Evolutionary conservation across 2,329 filamentous ascomycete species (phyloP), one percentile per base, ranked within the genome.

Genomic region (Hypoxylon sp.): DNA sequence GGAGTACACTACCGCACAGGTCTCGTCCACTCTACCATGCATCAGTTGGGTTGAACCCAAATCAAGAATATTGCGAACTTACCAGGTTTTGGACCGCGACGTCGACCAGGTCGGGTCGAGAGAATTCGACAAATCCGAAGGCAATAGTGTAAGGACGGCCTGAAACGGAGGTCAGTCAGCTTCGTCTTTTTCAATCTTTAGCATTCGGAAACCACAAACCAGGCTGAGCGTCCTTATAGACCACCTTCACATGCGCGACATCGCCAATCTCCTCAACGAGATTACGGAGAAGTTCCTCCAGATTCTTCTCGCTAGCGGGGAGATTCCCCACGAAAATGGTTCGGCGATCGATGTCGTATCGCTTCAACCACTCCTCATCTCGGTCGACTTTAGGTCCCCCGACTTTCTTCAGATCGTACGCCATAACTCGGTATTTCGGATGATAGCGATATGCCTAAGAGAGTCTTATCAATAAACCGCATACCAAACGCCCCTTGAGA

Each of bases 61-160:
- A 45, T 2, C 36, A 43, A 11, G 19, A 23, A 11, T 17, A 32
- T 41, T 17, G n/a, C 14, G 30, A 36, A 76, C 80, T 78, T 75
- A 84, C 83, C 63, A 80, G 68, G 10, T 69, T 66, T 30, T 72
- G 69, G 11, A 82, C 76, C 0, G 81, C 80, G 21, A 75, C 61
- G 17, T 82, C 80, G 5, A 80, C 79, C 38, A 77, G 71, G 59
- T 82, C 77, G 3, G 78, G 76, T 2, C 77, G 76, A 2, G 64
- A 68, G 55, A 81, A 84, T 70, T 83, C 81, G 3, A 84, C 75
- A 50, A 80, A 80, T 3, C 75, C 78, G 55, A 80, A 80, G 2
- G 74, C 69, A 1, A 69, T 72, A 5, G 73, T 49, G 13, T 68
- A 62, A 11, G 62, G 69, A 28, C 69, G 68, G 55, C 69, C 72